Conservation (phyloP, 2,329 filamentous ascomycete genomes). For the Diaporthe sp. region DNA sequence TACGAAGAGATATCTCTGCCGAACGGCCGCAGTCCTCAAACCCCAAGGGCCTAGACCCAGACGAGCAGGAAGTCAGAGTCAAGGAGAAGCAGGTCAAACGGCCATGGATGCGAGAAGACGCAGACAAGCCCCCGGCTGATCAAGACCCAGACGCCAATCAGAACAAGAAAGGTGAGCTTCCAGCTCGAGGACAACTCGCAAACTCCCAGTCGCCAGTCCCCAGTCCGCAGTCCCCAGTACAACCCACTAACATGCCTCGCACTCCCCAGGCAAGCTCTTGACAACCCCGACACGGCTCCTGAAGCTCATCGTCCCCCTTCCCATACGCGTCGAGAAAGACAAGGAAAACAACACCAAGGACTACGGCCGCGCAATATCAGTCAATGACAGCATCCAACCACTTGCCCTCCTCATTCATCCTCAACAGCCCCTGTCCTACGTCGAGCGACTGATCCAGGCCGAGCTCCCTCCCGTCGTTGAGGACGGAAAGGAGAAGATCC, state of each 20-base stretch:
- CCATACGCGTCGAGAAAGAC: conserved; percentile 59
- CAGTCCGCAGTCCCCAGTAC: not conserved
- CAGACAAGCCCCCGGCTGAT: conserved; percentile 56
- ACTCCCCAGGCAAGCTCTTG: conserved; percentile 74
- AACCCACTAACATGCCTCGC: conserved; percentile 18
- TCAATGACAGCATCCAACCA: conserved; percentile 75
- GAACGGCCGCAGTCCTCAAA: conserved; percentile 50
- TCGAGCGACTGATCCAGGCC: conserved; percentile 89
- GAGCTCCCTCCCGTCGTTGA: conserved; percentile 81
- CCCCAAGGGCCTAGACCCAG: conserved; percentile 52
- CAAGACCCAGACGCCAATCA: conserved; percentile 47
- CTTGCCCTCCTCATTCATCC: conserved; percentile 89
- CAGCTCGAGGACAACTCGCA: too few species aligned
- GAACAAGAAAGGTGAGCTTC: conserved; percentile 51
- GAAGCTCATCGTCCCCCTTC: conserved; percentile 83
- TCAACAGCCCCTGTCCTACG: conserved; percentile 90
- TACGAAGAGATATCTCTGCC: conserved; percentile 42
- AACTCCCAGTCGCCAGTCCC: not conserved
- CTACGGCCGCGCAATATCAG: conserved; percentile 52
- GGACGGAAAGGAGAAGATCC: conserved; percentile 77
- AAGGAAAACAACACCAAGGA: conserved; percentile 48
- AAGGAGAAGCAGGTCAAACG: conserved; percentile 71
- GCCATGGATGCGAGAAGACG: conserved; percentile 77
- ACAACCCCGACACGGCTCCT: conserved; percentile 86
- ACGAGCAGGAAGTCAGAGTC: conserved; percentile 57